Evolutionary conservation across 257 asterid genomes (phyloP).

Genomic region (Solanum pennellii): DNA sequence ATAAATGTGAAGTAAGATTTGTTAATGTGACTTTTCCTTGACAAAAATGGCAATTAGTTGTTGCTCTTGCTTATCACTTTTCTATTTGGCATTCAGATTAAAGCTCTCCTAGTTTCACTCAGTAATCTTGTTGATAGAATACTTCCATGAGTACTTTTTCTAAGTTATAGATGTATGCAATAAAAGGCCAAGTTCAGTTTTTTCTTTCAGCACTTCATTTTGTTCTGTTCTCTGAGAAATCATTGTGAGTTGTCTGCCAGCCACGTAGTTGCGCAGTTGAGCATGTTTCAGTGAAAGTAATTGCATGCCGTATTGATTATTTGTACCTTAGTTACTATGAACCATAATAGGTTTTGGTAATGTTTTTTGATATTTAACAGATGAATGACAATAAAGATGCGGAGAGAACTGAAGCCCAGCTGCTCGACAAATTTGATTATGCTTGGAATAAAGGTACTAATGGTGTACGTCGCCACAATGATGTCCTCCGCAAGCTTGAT

Average conservation of each 20-base stretch:
- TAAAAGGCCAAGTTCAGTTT: background rate
- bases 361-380: slow-evolving; percentile 21
- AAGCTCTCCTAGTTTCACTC: background rate
- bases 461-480: slow-evolving; percentile 61
- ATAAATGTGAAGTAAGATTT: background rate
- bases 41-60: background rate
- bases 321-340: background rate
- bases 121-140: background rate
- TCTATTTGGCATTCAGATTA: background rate
- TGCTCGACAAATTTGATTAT: slow-evolving; percentile 73
- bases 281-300: background rate
- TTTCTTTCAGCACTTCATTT: background rate
- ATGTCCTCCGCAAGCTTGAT: slow-evolving; percentile 35
- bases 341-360: background rate
- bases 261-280: background rate
- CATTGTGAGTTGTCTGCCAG: background rate
- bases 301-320: background rate
- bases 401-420: slow-evolving; percentile 62
- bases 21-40: background rate
- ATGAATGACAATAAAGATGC: slow-evolving; percentile 64
- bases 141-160: background rate
- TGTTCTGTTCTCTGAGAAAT: background rate
- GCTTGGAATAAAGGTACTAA: slow-evolving; percentile 91
- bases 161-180: background rate
- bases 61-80: background rate